Evolutionary conservation across 768 basidiomycete genomes (phyloP).

Genomic region (Termitomyces sp.): DNA sequence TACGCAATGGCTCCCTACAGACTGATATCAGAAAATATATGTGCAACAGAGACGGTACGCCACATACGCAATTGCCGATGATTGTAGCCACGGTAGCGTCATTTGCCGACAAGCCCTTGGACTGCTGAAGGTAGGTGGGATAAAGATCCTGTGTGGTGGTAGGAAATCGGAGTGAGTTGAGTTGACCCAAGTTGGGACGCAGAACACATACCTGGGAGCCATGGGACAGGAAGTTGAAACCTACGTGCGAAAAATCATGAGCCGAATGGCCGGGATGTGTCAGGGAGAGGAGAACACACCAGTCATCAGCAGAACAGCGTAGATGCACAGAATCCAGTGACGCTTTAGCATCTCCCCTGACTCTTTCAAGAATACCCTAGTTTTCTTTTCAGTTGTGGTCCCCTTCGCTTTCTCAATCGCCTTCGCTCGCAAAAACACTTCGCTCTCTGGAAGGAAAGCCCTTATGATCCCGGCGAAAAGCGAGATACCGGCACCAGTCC

Average conservation of each 20-base stretch:
- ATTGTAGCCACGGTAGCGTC: constrained; percentile 60
- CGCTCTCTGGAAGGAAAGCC: constrained; percentile 69
- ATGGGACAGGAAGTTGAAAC: constrained; percentile 54
- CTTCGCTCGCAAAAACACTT: constrained; percentile 62
- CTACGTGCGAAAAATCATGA: constrained; percentile 13
- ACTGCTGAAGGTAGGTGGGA: constrained; percentile 52
- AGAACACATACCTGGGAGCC: constrained; percentile 38
- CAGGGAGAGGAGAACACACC: constrained; percentile 2
- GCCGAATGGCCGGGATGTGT: background rate
- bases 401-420: constrained; percentile 53
- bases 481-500: constrained; percentile 67
- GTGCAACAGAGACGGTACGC: background rate
- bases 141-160: constrained; percentile 45
- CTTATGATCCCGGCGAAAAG: constrained; percentile 65
- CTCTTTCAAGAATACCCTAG: constrained; percentile 67
- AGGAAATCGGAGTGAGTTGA: constrained; percentile 3
- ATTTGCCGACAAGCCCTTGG: constrained; percentile 46
- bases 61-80: constrained; percentile 46
- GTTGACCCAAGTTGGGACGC: background rate
- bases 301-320: constrained; percentile 45
- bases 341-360: constrained; percentile 68
- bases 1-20: constrained; percentile 17
- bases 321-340: constrained; percentile 82
- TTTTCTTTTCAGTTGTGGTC: constrained; percentile 50
- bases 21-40: background rate